These are phyloP conservation scores for Lipomyces oligophaga DNA, from an alignment of 805 yeast genomes.

Conservation along the genomic window DNA sequence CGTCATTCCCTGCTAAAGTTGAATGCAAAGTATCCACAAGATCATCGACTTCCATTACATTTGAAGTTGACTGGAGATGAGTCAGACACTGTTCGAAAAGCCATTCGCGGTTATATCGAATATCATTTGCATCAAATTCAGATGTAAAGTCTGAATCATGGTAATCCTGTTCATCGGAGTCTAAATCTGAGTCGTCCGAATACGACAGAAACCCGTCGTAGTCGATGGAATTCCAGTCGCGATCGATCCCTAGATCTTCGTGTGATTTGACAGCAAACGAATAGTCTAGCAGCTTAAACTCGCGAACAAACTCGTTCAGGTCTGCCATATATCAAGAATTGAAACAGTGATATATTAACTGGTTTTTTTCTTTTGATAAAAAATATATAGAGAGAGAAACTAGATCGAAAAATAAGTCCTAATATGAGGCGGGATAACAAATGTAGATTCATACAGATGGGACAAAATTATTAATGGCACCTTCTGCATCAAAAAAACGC, in stretches of 20 bases:
- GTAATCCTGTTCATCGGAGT: conserved; percentile 4
- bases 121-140: conserved; percentile 4
- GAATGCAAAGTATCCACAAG: conserved; percentile 14
- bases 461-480: too few species aligned
- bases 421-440: too few species aligned
- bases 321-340: too few species aligned
- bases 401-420: too few species aligned
- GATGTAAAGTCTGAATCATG: conserved; percentile 7
- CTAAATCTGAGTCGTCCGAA: conserved; percentile 9
- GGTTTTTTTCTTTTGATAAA: too few species aligned
- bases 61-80: conserved; percentile 1
- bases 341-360: too few species aligned
- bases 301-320: too few species aligned
- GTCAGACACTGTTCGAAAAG: conserved; percentile 12
- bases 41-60: conserved; percentile 19
- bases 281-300: too few species aligned
- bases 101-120: conserved; percentile 17
- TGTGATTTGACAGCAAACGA: too few species aligned
- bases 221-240: not conserved
- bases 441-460: too few species aligned
- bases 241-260: not conserved
- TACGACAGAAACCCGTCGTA: conserved; percentile 17
- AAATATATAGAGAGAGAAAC: too few species aligned
- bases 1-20: conserved; percentile 1
- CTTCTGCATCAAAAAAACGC: not conserved